These are phyloP conservation scores for Leccinum rimulosum DNA, from an alignment of 768 basidiomycete species.

Conservation along the genomic window DNA sequence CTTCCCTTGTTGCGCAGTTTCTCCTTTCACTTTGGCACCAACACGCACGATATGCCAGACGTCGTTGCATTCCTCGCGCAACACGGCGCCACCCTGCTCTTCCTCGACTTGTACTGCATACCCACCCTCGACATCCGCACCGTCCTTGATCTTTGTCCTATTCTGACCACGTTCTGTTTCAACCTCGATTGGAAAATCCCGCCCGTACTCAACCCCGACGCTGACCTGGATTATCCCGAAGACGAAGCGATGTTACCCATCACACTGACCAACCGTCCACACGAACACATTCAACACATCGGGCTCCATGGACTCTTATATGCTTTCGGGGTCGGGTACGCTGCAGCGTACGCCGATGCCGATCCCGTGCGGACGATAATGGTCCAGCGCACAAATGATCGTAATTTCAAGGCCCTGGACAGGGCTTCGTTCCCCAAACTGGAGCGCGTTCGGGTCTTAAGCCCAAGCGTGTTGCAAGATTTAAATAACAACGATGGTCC, in stretches of 20 bases:
- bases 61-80: conserved; percentile 53
- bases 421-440: conserved; percentile 59
- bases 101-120: conserved; percentile 64
- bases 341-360: conserved; percentile 39
- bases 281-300: conserved; percentile 54
- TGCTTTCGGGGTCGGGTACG: conserved; percentile 66
- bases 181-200: conserved; percentile 72
- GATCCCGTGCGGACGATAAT: conserved; percentile 45
- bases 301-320: conserved; percentile 68
- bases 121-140: conserved; percentile 53
- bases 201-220: conserved; percentile 14
- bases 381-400: conserved; percentile 58
- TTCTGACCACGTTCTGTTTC: conserved; percentile 62
- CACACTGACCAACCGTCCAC: conserved; percentile 50
- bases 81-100: conserved; percentile 57
- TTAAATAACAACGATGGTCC: conserved; percentile 57
- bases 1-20: conserved; percentile 59
- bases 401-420: conserved; percentile 55
- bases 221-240: conserved; percentile 17
- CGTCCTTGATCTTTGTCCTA: conserved; percentile 63
- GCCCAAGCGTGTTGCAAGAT: conserved; percentile 50
- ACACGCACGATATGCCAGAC: conserved; percentile 51
- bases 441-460: conserved; percentile 57
- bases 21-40: conserved; percentile 47
- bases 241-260: conserved; percentile 34